Conservation (phyloP, 805 yeast genomes). For the Blastobotrys terrestris region DNA sequence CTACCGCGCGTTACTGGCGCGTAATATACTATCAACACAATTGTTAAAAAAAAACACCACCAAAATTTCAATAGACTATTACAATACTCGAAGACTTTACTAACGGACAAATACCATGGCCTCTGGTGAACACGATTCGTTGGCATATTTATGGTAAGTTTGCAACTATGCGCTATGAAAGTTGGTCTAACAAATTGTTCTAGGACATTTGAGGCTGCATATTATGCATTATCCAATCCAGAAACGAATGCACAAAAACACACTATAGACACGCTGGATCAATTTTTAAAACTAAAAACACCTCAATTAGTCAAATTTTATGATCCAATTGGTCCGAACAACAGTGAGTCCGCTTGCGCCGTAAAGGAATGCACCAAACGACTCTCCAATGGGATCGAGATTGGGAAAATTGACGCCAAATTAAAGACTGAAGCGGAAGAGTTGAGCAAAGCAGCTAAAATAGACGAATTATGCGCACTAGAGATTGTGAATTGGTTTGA, state of each 20-base stretch:
- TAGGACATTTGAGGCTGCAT: constrained; percentile 18
- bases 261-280: constrained; percentile 8
- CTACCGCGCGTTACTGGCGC: too few relatives aligned
- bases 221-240: constrained; percentile 7
- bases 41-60: background rate
- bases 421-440: constrained; percentile 12
- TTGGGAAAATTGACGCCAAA: constrained; percentile 6
- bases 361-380: background rate
- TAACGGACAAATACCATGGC: background rate
- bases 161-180: too few relatives aligned
- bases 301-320: constrained; percentile 7
- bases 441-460: constrained; percentile 10
- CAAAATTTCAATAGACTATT: background rate
- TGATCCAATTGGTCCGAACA: constrained; percentile 9
- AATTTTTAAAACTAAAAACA: constrained; percentile 2
- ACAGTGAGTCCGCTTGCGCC: constrained; percentile 3
- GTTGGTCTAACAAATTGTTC: too few relatives aligned
- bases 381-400: constrained; percentile 3
- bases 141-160: background rate
- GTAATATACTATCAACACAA: too few relatives aligned
- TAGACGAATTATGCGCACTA: constrained; percentile 17
- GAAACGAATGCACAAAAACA: background rate
- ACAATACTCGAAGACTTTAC: too few relatives aligned
- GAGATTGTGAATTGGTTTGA: constrained; percentile 13
- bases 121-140: background rate